These are phyloP conservation scores for Niveomyces coronatus DNA, from an alignment of 2,329 filamentous ascomycete genomes.

Conservation along the genomic window DNA sequence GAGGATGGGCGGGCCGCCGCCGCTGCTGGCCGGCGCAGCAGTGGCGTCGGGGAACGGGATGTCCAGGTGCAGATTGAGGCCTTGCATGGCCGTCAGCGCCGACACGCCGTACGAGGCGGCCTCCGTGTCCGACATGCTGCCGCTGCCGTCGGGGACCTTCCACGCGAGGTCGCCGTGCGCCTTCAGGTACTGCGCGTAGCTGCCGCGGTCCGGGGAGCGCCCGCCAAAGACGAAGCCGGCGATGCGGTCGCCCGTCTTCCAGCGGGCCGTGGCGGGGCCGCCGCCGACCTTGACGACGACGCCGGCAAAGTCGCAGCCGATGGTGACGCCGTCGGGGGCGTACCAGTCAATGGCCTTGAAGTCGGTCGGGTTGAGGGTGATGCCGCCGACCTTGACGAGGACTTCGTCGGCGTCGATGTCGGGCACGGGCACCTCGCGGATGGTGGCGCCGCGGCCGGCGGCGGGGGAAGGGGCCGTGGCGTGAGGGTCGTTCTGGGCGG, in stretches of 20 bases:
- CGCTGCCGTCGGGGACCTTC: slow-evolving; percentile 15
- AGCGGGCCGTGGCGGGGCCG: slow-evolving; percentile 6
- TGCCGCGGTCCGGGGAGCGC: slow-evolving; percentile 16
- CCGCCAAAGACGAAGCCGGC: slow-evolving; percentile 18
- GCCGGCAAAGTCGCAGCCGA: slow-evolving; percentile 24
- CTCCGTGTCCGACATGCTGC: slow-evolving; percentile 13
- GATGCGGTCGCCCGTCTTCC: slow-evolving; percentile 15
- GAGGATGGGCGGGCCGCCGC: slow-evolving; percentile 20
- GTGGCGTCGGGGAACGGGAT: slow-evolving; percentile 13
- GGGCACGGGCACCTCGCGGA: slow-evolving; percentile 8
- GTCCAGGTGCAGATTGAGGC: slow-evolving; percentile 15
- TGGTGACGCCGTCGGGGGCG: slow-evolving; percentile 18
- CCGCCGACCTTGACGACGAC: slow-evolving; percentile 22
- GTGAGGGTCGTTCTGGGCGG: slow-evolving; percentile 4
- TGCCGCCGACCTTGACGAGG: slow-evolving; percentile 19
- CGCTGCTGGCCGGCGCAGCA: slow-evolving; percentile 6
- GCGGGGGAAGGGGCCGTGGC: slow-evolving; percentile 3
- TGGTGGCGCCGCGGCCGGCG: slow-evolving; percentile 2
- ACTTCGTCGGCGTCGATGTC: slow-evolving; percentile 14
- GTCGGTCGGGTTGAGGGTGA: slow-evolving; percentile 24
- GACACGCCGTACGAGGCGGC: slow-evolving; percentile 21
- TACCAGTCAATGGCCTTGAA: slow-evolving; percentile 19
- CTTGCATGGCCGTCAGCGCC: slow-evolving; percentile 17
- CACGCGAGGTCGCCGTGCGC: slow-evolving; percentile 15
- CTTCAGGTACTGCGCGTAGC: slow-evolving; percentile 20